phyloP scores from a whole-genome alignment of 2,329 filamentous ascomycete species.

The Ophiostoma angusticollis region DNA sequence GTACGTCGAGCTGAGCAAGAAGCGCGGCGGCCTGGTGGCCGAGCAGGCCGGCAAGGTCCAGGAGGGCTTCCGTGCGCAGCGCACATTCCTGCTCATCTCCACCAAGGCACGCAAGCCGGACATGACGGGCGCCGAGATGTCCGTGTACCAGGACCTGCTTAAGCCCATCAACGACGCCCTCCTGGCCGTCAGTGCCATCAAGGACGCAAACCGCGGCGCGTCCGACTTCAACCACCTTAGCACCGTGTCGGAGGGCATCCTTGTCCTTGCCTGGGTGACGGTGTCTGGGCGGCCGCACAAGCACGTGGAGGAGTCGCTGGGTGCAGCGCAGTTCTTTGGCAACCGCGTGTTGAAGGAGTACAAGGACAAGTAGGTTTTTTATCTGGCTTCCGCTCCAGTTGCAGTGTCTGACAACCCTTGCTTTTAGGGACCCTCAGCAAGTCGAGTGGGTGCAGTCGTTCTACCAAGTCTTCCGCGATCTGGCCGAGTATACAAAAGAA shows the following conservation, averaged over 20 bases:
- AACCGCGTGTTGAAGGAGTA: constrained; percentile 87
- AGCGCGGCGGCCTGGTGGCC: constrained; percentile 63
- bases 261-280: constrained; percentile 81
- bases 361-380: constrained; percentile 48
- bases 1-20: constrained; percentile 65
- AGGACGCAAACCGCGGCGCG: constrained; percentile 67
- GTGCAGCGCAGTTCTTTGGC: constrained; percentile 82
- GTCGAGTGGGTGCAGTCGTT: constrained; percentile 87
- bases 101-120: constrained; percentile 90
- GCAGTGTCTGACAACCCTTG: background rate
- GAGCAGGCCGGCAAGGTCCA: constrained; percentile 55
- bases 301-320: constrained; percentile 71
- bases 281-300: constrained; percentile 73
- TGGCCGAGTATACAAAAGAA: constrained; percentile 73
- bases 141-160: constrained; percentile 61
- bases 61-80: constrained; percentile 67
- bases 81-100: constrained; percentile 75
- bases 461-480: constrained; percentile 76
- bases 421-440: constrained; percentile 57
- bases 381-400: too few species aligned
- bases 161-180: constrained; percentile 79
- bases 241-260: constrained; percentile 80
- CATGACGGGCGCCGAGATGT: constrained; percentile 43
- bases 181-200: constrained; percentile 64
- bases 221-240: constrained; percentile 70